Base-by-base conservation (phyloP, 2,329 filamentous ascomycete genomes). In the Penicillium griseofulvum region DNA sequence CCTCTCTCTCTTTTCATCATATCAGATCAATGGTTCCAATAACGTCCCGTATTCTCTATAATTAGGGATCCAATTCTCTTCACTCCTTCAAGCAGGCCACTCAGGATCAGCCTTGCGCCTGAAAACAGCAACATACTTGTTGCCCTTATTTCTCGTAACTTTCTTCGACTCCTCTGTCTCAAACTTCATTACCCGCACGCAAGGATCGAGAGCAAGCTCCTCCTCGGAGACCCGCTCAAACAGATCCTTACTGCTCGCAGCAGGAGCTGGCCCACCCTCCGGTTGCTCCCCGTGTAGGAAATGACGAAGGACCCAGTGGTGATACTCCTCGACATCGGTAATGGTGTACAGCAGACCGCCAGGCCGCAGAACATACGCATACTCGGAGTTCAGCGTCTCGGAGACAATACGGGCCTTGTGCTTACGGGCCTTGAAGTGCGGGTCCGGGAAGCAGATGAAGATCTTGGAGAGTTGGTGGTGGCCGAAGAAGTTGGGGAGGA, bases 91-190 rank as follows among this genome's bases (percentile, higher is more conserved):
- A 44, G 58, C 57, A 59, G 69, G 64, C 91, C 91, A 96, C 17
- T 83, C 81, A 8, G 91, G 91, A 77, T 96, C 88, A 68, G 89
- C 86, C 59, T 87, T 76, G 59, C 94, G 85, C 68, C 88, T 83
- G 72, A 94, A 99, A 47, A 96, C 84, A 38, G 91, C 93, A 45
- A 97, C 88, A 75, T 89, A 96, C 76, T 97, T 99, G 69, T 86
- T 84, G 0, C 94, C 94, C 39, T 89, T 85, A 75, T 97, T 96
- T 70, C 94, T 84, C 65, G 87, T 85, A 14, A 99, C 94, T 78
- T 99, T 99, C 80, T 96, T 97, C 33, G 92, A 91, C 78, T 99
- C 95, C 74, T 99, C 94, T 4, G 95, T 99, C 76, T 94, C 91
- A 34, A 81, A 76, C 59, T 80, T 80, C 84, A 87, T 87, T 63